Percentiles rank a stretch among this genome's conserved stretches.
These are phyloP conservation scores for Pelargonium australe DNA, from an alignment of 441 rosid species.

Conservation along the genomic window DNA sequence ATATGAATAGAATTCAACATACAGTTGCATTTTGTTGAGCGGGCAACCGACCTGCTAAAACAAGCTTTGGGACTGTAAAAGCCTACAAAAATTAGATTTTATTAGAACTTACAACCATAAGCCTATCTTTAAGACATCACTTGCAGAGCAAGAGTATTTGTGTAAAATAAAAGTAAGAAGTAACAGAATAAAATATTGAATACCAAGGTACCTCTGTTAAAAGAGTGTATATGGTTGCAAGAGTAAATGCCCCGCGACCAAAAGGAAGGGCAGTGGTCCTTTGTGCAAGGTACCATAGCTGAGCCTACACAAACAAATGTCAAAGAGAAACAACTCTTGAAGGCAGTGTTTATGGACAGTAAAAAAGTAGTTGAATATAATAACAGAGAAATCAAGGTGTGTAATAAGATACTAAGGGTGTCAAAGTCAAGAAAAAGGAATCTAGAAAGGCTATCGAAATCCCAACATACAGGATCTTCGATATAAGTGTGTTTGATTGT, in stretches of 20 bases:
- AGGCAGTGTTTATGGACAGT: neutral
- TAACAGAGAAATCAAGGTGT: neutral
- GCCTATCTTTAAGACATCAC: conserved; percentile 21
- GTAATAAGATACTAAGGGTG: neutral
- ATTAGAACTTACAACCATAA: conserved; percentile 14
- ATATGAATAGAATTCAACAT: conserved; percentile 32
- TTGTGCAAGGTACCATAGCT: conserved; percentile 96
- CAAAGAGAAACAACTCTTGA: conserved; percentile 15
- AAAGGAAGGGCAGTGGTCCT: conserved; percentile 97
- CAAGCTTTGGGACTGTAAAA: conserved; percentile 96
- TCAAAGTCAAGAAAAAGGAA: neutral
- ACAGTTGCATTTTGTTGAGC: conserved; percentile 99
- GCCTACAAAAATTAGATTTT: conserved; percentile 48
- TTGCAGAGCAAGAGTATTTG: conserved; percentile 8
- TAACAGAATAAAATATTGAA: conserved; percentile 9
- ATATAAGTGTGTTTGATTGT: too few relatives aligned
- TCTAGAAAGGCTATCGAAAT: too few relatives aligned
- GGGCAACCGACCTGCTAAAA: conserved; percentile 96
- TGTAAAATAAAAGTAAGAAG: neutral
- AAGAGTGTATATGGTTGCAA: conserved; percentile 88
- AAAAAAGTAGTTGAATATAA: neutral
- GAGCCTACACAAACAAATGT: conserved; percentile 53
- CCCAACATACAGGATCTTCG: too few relatives aligned
- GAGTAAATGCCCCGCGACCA: conserved; percentile 98
- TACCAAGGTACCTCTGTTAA: conserved; percentile 65